Base-by-base conservation (phyloP, 495 filamentous ascomycete genomes). In the Aspergillus homomorphus region DNA sequence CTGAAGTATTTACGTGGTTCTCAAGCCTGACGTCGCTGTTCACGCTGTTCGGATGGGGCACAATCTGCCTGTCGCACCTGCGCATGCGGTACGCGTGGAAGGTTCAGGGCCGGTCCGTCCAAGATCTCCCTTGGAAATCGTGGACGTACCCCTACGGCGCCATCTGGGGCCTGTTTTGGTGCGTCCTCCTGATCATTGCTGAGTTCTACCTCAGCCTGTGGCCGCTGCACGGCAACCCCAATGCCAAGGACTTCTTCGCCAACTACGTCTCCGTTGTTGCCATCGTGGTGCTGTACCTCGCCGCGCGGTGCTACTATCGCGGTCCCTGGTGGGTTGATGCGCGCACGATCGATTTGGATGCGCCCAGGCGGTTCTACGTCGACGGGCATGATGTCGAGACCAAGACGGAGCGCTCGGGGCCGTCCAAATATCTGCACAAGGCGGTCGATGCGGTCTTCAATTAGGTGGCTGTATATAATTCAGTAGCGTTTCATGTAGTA, bases 111-210 rank as follows among this genome's bases (percentile, higher is more conserved):
- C 80, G 80, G 43, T 65, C 67, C n/a, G 59, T 86, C 0, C 81
- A 87, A 21, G 87, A 91, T 67, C 79, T 92, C 23, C 87, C 89
- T 1, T 92, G 85, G 77, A 75, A 58, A 67, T 69, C 66, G 60
- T 75, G 63, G 73, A 72, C 54, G 16, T 70, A 48, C 53, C 68
- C 68, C 6, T 68, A 64, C 48, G 54, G 58, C 12, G 62, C 68
- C 2, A 59, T 44, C 41, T 70, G 65, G 65, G 65, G 63, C 8
- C 56, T 70, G 24, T 28, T 59, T 45, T 70, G 65, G 65, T 70
- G 68, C 16, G 54, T 62, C 16, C 19, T 70, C 10, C 59, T 70
- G 7, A 62, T 70, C 28, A 61, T 65, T 21, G 62, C 57, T 0
- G 68, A 70, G 49, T 70, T 70, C 44, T 70, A 70, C n/a, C 53